A percentile compares a stretch with the other conserved stretches of the same genome.
These are phyloP conservation scores for Globisporangium paddicum DNA, from an alignment of 352 stramenopile species.

Conservation along the genomic window DNA sequence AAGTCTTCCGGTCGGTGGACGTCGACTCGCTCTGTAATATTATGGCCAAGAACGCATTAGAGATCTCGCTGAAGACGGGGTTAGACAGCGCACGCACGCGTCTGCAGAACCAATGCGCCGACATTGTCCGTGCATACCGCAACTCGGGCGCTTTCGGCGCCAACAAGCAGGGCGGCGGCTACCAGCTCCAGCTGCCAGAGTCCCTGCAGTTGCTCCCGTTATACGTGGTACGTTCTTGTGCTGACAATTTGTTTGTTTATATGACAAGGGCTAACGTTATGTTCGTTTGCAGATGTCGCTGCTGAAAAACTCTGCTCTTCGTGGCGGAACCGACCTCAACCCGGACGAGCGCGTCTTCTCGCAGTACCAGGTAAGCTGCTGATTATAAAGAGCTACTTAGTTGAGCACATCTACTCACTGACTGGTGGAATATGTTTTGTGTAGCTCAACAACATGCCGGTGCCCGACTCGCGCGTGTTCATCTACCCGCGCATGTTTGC, in stretches of 20 bases:
- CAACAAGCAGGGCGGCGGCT: conserved; percentile 58
- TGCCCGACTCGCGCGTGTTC: conserved; percentile 89
- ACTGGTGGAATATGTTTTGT: neutral
- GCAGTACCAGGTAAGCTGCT: conserved; percentile 71
- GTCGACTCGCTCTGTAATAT: conserved; percentile 93
- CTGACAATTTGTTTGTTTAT: conserved; percentile 1
- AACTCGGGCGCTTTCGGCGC: conserved; percentile 69
- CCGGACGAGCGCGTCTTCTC: conserved; percentile 94
- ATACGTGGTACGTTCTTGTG: conserved; percentile 79
- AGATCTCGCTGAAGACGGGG: conserved; percentile 92
- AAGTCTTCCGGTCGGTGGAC: conserved; percentile 92
- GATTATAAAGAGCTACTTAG: neutral
- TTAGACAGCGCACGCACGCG: conserved; percentile 92
- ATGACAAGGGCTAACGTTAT: neutral
- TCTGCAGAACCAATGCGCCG: conserved; percentile 90
- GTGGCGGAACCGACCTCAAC: conserved; percentile 95
- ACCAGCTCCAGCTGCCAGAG: conserved; percentile 85
- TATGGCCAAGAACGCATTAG: conserved; percentile 93
- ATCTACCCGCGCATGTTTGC: conserved; percentile 98
- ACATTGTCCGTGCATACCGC: conserved; percentile 92
- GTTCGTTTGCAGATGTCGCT: conserved; percentile 85
- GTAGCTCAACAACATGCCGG: conserved; percentile 92
- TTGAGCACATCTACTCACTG: neutral
- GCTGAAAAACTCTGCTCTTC: conserved; percentile 96
- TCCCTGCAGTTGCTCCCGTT: conserved; percentile 94